Evolutionary conservation across 23 red algal species (phyloP), one percentile per base, ranked within the genome.

Genomic region (Pyropia yezoensis): DNA sequence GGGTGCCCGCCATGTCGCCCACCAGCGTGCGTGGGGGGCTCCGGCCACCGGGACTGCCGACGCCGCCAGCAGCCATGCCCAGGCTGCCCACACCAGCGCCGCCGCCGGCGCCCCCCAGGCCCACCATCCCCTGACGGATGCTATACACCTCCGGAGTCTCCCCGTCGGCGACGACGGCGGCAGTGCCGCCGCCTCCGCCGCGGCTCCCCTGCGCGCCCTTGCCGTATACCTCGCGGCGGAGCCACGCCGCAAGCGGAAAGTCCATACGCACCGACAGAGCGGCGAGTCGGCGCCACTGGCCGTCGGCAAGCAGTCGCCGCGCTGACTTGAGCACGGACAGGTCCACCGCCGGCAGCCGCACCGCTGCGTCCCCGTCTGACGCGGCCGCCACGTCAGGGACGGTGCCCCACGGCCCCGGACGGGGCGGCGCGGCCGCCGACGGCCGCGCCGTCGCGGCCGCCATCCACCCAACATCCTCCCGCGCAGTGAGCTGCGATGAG

Each of bases 391-490:
- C 56, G 26, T 59, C 55, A 19, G 49, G 12, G 33, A 52, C 25
- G 47, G 62, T 22, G n/a, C 57, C 63, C 67, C 64, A 49, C 57
- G 51, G 33, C 50, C 57, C 50, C 59, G 57, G 71, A 0, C 18
- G 62, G 18, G 26, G 33, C 19, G 80, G 25, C 14, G 67, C 70
- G 33, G 60, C 77, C 18, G 54, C 68, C 30, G 70, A 73, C 15
- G 74, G 69, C 34, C 66, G 50, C 47, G 54, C 64, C 18, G 34
- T 52, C 17, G 84, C 68, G 34, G 76, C 83, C 22, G 52, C 74
- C 60, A 88, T 79, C 83, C 83, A 88, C 4, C 73, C 66, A 3
- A 88, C 83, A 51, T 88, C 83, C 34, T 78, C 83, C 29, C 57
- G 72, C 62, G 67, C 66, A 47, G 65, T 29, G 18, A 88, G 33